Percentiles rank a stretch among this genome's conserved stretches.
phyloP scores from a whole-genome alignment of 1,284 basidiomycete species.

The Thelephora terrestris region DNA sequence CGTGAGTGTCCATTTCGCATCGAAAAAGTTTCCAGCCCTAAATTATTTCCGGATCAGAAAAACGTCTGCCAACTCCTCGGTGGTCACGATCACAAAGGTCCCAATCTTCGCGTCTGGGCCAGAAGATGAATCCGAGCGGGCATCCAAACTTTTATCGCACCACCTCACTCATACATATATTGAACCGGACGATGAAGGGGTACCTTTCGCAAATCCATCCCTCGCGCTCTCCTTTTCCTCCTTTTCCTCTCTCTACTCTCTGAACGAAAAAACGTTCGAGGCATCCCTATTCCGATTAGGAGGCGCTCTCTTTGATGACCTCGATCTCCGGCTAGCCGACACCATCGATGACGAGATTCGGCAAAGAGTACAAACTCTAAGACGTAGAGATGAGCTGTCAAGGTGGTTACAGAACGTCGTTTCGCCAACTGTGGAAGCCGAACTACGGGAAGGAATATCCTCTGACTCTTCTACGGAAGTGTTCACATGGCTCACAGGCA shows the following conservation, averaged over 20 bases:
- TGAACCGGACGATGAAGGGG: conserved; percentile 36
- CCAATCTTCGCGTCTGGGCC: conserved; percentile 29
- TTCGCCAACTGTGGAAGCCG: conserved; percentile 62
- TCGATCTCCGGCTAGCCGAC: conserved; percentile 54
- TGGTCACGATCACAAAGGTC: conserved; percentile 37
- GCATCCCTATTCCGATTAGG: conserved; percentile 83
- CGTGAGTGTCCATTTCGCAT: conserved; percentile 29
- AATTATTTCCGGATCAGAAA: conserved; percentile 24
- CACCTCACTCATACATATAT: conserved; percentile 76
- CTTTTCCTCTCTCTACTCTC: conserved; percentile 65
- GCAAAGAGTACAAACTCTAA: conserved; percentile 50
- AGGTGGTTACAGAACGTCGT: conserved; percentile 81
- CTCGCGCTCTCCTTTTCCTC: conserved; percentile 67
- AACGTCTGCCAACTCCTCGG: conserved; percentile 48
- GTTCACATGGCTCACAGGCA: conserved; percentile 78
- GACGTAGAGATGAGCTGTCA: conserved; percentile 77
- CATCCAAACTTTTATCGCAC: conserved; percentile 66
- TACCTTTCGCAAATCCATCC: conserved; percentile 50
- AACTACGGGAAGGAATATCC: conserved; percentile 46
- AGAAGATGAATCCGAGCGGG: conserved; percentile 31
- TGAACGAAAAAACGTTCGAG: conserved; percentile 67
- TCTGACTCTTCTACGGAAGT: conserved; percentile 40
- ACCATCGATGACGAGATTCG: conserved; percentile 48
- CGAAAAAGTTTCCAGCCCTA: conserved; percentile 5
- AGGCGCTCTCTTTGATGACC: conserved; percentile 83